These are phyloP conservation scores for Lenwebbia sp. DNA, from an alignment of 345 rosid genomes.

Conservation along the genomic window DNA sequence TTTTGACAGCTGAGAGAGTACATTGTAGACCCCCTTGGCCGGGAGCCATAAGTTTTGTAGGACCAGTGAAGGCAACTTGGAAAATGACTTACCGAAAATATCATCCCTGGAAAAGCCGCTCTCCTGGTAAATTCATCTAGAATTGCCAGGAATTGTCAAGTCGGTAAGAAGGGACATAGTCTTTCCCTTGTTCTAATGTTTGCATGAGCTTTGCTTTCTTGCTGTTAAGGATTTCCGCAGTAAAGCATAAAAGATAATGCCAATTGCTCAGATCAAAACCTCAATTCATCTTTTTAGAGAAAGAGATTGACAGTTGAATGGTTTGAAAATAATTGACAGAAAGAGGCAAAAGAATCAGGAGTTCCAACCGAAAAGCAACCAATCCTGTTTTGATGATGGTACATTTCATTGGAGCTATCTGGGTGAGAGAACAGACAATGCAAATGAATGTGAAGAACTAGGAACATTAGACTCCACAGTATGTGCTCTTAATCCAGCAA, in stretches of 20 bases:
- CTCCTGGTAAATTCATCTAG: not conserved
- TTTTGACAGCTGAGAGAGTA: not conserved
- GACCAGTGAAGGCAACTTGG: not conserved
- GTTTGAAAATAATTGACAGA: not conserved
- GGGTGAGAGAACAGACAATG: constrained; percentile 52
- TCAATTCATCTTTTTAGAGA: not conserved
- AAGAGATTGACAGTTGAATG: not conserved
- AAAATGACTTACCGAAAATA: not conserved
- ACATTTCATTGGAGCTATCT: constrained; percentile 19
- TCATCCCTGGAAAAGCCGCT: not conserved
- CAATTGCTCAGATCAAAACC: not conserved
- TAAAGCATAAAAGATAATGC: not conserved
- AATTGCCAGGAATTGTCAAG: not conserved
- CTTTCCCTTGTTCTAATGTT: not conserved
- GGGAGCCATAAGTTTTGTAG: not conserved
- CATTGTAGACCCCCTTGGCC: not conserved
- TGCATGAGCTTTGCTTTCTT: not conserved
- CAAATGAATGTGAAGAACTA: constrained; percentile 21
- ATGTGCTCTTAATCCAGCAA: constrained; percentile 11
- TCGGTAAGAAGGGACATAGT: not conserved
- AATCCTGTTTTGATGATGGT: not conserved
- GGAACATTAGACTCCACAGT: constrained; percentile 4
- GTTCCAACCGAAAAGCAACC: not conserved
- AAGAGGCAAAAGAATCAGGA: not conserved
- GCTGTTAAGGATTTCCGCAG: not conserved